phyloP scores from a whole-genome alignment of 495 filamentous ascomycete species.

The Aspergillus bridgeri region DNA sequence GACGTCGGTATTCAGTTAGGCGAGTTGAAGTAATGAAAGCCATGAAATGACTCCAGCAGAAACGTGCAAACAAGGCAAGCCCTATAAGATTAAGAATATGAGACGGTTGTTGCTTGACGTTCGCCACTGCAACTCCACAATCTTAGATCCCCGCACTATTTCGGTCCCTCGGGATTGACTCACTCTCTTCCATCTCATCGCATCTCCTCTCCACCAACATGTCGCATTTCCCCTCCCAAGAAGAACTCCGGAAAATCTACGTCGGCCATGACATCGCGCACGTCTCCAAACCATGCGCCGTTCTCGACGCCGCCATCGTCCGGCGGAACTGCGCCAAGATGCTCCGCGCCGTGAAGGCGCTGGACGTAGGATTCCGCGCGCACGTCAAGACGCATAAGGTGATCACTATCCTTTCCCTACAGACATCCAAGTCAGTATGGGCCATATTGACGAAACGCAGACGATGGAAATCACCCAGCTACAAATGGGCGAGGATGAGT shows the following conservation, averaged over 20 bases:
- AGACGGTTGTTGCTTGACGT: no score
- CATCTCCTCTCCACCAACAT: background rate
- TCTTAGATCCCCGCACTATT: background rate
- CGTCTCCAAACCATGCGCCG: background rate
- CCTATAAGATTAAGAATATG: no score
- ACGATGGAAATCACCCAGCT: constrained; percentile 69
- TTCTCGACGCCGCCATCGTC: background rate
- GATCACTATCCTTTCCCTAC: no score
- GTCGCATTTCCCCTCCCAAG: background rate
- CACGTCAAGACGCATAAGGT: background rate
- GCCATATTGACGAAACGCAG: constrained; percentile 31
- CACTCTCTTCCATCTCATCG: background rate
- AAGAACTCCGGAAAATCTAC: background rate
- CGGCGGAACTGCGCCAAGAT: background rate
- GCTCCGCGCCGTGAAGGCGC: background rate
- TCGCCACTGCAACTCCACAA: no score
- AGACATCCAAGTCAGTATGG: no score
- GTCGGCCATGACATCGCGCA: background rate
- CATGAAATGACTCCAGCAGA: no score
- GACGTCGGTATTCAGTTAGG: background rate
- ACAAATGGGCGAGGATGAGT: constrained; percentile 58
- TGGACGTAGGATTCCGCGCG: background rate
- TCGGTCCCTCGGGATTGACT: background rate
- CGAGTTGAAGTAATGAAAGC: no score
- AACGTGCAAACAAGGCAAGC: no score